Evolutionary conservation across 306 rosid genomes (phyloP).

Genomic region (Vicia villosa): DNA sequence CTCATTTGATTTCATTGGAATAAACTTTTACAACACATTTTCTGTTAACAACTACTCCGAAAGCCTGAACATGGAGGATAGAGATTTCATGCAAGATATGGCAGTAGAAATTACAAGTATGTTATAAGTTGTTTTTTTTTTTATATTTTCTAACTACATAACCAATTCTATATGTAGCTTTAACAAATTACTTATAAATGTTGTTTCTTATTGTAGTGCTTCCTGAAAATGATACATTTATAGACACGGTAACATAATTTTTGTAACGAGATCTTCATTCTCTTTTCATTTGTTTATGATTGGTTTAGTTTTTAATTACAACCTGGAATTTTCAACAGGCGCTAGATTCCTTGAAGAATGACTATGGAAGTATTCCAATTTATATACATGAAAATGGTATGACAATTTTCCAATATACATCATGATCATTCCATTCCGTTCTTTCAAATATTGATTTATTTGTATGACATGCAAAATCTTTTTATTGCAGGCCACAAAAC

Average conservation of each 20-base stretch:
- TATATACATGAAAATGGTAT: constrained; percentile 66
- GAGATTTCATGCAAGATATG: constrained; percentile 31
- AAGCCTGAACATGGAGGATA: constrained; percentile 2
- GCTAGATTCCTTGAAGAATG: constrained; percentile 44
- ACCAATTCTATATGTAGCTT: background rate
- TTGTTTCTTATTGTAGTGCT: constrained; percentile 15
- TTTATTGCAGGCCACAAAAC: constrained; percentile 52
- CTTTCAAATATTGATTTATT: constrained; percentile 1
- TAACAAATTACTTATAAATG: background rate
- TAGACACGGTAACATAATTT: constrained; percentile 33
- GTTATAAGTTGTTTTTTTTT: constrained; percentile 1
- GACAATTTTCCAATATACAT: background rate
- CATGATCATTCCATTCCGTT: background rate
- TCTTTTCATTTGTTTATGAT: background rate
- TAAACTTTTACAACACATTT: constrained; percentile 41
- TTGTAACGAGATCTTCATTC: background rate
- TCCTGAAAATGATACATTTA: background rate
- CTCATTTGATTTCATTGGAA: constrained; percentile 63
- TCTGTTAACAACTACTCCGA: constrained; percentile 36
- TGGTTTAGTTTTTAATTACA: constrained; percentile 42
- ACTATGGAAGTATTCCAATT: constrained; percentile 47
- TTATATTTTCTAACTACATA: background rate
- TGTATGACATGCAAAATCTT: background rate
- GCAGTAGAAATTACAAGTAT: constrained; percentile 16
- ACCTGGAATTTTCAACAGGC: constrained; percentile 37